Base-by-base conservation (phyloP, 306 rosid genomes). In the Casuarina cunninghamiana region DNA sequence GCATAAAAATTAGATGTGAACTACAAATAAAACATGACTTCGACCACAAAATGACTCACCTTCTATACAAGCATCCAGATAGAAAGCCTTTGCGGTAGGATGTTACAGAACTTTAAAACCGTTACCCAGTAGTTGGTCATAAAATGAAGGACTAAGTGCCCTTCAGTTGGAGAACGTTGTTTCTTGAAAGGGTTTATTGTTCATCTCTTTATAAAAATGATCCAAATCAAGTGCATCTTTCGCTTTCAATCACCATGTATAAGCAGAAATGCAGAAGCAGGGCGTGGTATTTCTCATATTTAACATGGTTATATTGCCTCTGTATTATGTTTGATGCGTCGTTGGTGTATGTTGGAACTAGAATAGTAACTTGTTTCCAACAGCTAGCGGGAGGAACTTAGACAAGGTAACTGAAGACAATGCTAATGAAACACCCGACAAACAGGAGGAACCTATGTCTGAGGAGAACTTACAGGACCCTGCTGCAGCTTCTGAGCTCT, bases 331-430 rank as follows among this genome's bases (percentile, higher is more conserved):
- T 65, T 49, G 65, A 71, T 67, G 74, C 55, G 42, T 54, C 45
- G 32, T 16, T 76, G 44, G 58, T 69, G 53, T 72, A 73, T 75
- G 80, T 79, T 84, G 82, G 90, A 85, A 86, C 89, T 86, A 84
- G 86, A 90, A 80, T 86, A 85, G 91, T 88, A 88, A 88, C 89
- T 72, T 90, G 82, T 83, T 93, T 72, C 83, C 81, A 68, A 87
- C 97, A 93, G 98, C 89, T 85, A 84, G 96, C 86, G 85, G 88
- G 81, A 95, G 84, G 92, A 87, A 79, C 78, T 78, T 89, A 85
- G 90, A 78, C 80, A 75, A 87, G 93, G 84, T 84, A 86, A 82
- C 87, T 37, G 89, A 83, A 70, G 94, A 90, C 63, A 69, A 78
- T 37, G 83, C 82, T 79, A 75, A 81, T 83, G 62, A 74, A 79